Percentiles rank a stretch among this genome's conserved stretches.
Evolutionary conservation across 441 rosid species (phyloP).

Genomic region (Pelargonium cotyledonis): DNA sequence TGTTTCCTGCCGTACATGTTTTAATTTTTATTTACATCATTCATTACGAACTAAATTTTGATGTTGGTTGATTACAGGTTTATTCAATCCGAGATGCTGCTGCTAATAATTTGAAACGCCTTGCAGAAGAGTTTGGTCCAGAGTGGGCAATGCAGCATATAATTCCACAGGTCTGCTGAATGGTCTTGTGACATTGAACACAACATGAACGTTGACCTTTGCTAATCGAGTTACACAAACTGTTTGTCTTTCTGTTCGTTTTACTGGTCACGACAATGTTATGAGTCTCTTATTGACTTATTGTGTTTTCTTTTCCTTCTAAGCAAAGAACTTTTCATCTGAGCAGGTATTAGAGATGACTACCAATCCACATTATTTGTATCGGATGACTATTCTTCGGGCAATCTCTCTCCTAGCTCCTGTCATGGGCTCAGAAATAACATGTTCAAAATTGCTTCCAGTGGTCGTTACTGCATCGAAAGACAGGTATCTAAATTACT

Average conservation of each 20-base stretch:
- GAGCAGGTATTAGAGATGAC: conserved; percentile 3
- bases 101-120: conserved; percentile 89
- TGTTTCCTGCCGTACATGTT: too few relatives aligned
- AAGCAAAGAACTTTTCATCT: background rate
- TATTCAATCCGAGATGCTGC: conserved; percentile 99
- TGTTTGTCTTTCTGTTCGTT: too few relatives aligned
- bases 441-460: conserved; percentile 77
- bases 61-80: conserved; percentile 38
- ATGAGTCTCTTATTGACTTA: too few relatives aligned
- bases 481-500: conserved; percentile 48
- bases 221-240: too few relatives aligned
- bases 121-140: conserved; percentile 97
- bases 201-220: too few relatives aligned
- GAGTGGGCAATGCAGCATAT: conserved; percentile 95
- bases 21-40: too few relatives aligned
- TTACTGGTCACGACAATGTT: too few relatives aligned
- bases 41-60: too few relatives aligned
- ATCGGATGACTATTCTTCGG: conserved; percentile 81
- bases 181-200: background rate
- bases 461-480: conserved; percentile 66
- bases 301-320: background rate
- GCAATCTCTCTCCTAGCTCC: conserved; percentile 88
- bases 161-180: conserved; percentile 60
- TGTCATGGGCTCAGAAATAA: conserved; percentile 82
- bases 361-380: conserved; percentile 69